Percentiles rank a stretch among this genome's conserved stretches.
Evolutionary conservation across 192 early-diverging fungal genomes (phyloP).

Genomic region (Mortierella antarctica): DNA sequence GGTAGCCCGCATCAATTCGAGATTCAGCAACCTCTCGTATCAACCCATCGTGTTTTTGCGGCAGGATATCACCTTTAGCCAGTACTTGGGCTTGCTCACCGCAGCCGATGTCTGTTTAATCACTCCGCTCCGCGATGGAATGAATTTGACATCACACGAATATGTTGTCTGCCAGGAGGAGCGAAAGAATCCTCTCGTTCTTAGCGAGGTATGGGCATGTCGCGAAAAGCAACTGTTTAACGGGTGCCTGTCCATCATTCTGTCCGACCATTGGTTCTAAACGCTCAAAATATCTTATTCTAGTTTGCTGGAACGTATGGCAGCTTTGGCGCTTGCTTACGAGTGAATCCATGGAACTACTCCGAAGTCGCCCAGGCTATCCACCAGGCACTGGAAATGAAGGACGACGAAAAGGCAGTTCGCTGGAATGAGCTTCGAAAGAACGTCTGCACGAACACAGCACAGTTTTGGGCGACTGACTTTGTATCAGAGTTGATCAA

Average conservation of each 20-base stretch:
- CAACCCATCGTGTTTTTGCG: constrained; percentile 91
- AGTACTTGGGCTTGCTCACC: constrained; percentile 90
- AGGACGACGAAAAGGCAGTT: constrained; percentile 75
- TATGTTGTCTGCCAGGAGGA: constrained; percentile 93
- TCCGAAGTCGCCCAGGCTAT: constrained; percentile 88
- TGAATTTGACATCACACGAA: constrained; percentile 97
- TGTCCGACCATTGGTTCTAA: neutral
- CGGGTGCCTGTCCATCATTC: neutral
- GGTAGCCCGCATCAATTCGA: constrained; percentile 92
- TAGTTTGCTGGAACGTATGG: constrained; percentile 96
- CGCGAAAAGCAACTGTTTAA: neutral
- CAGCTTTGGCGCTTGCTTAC: constrained; percentile 81
- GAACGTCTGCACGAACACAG: constrained; percentile 75
- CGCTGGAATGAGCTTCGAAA: constrained; percentile 81
- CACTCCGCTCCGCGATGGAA: constrained; percentile 93
- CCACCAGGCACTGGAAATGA: constrained; percentile 87
- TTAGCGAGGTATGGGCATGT: constrained; percentile 76
- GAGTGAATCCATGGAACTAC: constrained; percentile 99
- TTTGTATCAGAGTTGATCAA: constrained; percentile 68
- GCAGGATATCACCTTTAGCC: constrained; percentile 91
- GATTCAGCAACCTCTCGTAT: constrained; percentile 91
- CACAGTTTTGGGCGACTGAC: constrained; percentile 73
- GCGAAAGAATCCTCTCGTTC: constrained; percentile 82
- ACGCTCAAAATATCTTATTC: neutral
- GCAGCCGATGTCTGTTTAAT: constrained; percentile 92